phyloP scores from a whole-genome alignment of 306 rosid genomes.

The Dalbergia cochinchinensis region DNA sequence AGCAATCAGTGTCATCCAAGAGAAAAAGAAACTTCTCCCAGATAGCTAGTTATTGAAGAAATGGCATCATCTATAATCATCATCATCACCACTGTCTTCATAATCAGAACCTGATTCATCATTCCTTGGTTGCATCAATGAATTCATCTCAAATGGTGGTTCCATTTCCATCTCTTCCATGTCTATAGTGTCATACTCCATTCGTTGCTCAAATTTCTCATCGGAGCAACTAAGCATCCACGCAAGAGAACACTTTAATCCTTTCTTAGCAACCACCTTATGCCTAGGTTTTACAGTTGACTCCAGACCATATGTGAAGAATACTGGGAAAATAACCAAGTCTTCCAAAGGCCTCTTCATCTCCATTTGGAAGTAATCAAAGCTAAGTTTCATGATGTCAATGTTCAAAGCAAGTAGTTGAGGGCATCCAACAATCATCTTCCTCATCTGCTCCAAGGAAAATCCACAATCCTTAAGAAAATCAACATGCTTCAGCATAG shows the following conservation, averaged over 20 bases:
- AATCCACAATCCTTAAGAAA: conserved; percentile 83
- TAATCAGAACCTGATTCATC: conserved; percentile 79
- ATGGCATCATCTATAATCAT: conserved; percentile 41
- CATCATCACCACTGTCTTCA: conserved; percentile 66
- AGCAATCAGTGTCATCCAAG: conserved; percentile 31
- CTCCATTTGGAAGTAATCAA: conserved; percentile 68
- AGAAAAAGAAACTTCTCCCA: conserved; percentile 39
- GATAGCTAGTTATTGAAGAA: conserved; percentile 37
- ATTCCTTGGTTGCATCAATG: conserved; percentile 70
- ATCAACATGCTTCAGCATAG: conserved; percentile 81
- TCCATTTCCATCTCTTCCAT: conserved; percentile 92
- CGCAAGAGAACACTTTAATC: conserved; percentile 84
- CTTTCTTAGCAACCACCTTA: conserved; percentile 68
- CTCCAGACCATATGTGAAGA: conserved; percentile 90
- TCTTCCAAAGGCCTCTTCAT: conserved; percentile 89
- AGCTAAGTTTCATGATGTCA: conserved; percentile 84
- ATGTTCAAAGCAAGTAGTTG: conserved; percentile 92
- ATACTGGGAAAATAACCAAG: conserved; percentile 83
- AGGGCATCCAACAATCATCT: conserved; percentile 83
- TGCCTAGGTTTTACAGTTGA: conserved; percentile 91
- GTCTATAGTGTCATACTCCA: conserved; percentile 90
- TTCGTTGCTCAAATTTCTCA: conserved; percentile 86
- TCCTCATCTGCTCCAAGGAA: conserved; percentile 65
- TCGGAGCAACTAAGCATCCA: conserved; percentile 97
- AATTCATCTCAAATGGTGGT: conserved; percentile 77